Base-by-base conservation (phyloP, 139 green algal genomes). In the Diplosphaera chodatii region DNA sequence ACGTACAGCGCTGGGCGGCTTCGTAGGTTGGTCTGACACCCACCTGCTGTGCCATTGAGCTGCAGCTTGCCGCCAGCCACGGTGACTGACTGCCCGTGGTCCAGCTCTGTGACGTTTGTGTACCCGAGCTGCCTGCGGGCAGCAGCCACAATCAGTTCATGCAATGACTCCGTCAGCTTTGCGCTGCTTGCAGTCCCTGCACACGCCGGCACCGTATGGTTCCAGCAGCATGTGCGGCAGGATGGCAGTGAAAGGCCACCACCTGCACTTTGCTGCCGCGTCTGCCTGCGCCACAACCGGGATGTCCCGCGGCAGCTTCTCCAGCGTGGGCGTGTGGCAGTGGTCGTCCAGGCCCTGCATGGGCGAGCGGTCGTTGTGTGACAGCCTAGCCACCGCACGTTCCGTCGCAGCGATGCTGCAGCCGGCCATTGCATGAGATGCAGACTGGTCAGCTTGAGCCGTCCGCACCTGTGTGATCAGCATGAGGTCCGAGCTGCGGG, bases 301-400 rank as follows among this genome's bases (percentile, higher is more conserved):
- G 20, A 89, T 68, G 64, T 78, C 55, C 55, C 88, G 88, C 25
- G 86, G 77, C 34, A 96, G 69, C 6, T 34, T 55, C 41, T 78
- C 23, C 55, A 94, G 82, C 0, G 90, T 94, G 28, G 89, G 90
- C 55, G 80, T 81, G 77, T 96, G 90, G 4, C 81, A 78, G 78
- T 96, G 90, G 70, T 96, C 90, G 62, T 90, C 82, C 33, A 96
- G 78, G 29, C 71, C 72, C 74, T 84, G 78, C 32, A 23, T 25
- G 48, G 48, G n/a, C n/a, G n/a, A n/a, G n/a, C n/a, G n/a, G n/a
- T n/a, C n/a, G n/a, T n/a, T n/a, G n/a, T n/a, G n/a, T n/a, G n/a
- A n/a, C n/a, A 59, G 48, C 3, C 48, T n/a, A 59, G 8, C 22
- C 25, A 59, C 16, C 25, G 16, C 8, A 67, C 34, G 63, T 67